phyloP scores from a whole-genome alignment of 108 stramenopile genomes.

The Schizochytrium sp. region DNA sequence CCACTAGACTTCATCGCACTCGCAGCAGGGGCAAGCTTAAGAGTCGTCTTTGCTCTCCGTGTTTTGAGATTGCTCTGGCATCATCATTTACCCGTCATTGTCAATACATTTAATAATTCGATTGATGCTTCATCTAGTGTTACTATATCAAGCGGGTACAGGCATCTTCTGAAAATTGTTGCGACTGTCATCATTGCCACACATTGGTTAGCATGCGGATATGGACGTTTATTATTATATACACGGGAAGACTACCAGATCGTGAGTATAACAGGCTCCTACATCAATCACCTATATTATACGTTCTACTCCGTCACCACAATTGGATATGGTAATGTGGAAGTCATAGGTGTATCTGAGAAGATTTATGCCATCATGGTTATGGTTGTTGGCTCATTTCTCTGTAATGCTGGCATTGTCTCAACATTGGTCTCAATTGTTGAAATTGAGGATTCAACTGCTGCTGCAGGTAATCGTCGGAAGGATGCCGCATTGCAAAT shows the following conservation, averaged over 20 bases:
- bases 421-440: slow-evolving; percentile 76
- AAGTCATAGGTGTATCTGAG: slow-evolving; percentile 71
- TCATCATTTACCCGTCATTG: not conserved
- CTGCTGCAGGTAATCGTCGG: not conserved
- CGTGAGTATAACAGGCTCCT: not conserved
- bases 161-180: slow-evolving; percentile 44
- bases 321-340: slow-evolving; percentile 77
- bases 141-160: slow-evolving; percentile 2
- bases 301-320: slow-evolving; percentile 69
- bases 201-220: slow-evolving; percentile 62
- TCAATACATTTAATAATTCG: not conserved
- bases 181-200: not conserved
- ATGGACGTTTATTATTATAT: slow-evolving; percentile 1
- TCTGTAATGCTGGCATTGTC: slow-evolving; percentile 80
- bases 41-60: not conserved
- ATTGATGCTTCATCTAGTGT: slow-evolving; percentile 1
- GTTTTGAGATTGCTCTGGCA: not conserved
- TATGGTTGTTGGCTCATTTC: slow-evolving; percentile 77
- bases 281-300: not conserved
- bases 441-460: slow-evolving; percentile 68
- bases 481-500: slow-evolving; percentile 14
- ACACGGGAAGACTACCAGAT: slow-evolving; percentile 68
- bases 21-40: not conserved
- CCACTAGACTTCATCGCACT: not conserved
- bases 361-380: slow-evolving; percentile 73